A percentile compares a stretch with the other conserved stretches of the same genome.
Conservation (phyloP, 257 asterid genomes). For the Anisodus acutangulus region DNA sequence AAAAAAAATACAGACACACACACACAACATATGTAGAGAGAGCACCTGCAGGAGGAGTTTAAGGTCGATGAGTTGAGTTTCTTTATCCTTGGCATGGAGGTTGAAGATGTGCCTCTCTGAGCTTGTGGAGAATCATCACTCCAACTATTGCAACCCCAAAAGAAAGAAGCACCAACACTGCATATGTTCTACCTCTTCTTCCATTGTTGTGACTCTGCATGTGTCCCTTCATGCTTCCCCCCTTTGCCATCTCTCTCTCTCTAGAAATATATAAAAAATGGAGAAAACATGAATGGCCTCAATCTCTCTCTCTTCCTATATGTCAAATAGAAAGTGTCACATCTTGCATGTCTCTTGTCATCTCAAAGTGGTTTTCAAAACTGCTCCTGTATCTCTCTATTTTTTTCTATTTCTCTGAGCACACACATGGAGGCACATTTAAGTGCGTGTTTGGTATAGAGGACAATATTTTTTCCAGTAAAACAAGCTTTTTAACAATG, state of each 20-base stretch:
- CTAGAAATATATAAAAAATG: constrained; percentile 24
- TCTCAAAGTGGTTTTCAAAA: constrained; percentile 39
- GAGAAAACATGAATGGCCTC: not conserved
- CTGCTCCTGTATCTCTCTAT: constrained; percentile 22
- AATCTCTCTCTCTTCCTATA: constrained; percentile 33
- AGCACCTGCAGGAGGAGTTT: constrained; percentile 66
- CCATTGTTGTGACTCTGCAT: constrained; percentile 33
- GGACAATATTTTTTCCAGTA: not conserved
- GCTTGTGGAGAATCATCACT: constrained; percentile 54
- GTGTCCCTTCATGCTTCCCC: constrained; percentile 36
- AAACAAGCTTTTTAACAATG: not conserved
- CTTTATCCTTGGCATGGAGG: constrained; percentile 52
- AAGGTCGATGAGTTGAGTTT: constrained; percentile 53
- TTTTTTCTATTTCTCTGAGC: not conserved
- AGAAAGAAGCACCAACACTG: constrained; percentile 50
- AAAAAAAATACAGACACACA: not conserved
- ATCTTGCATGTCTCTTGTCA: constrained; percentile 30
- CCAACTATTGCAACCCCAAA: constrained; percentile 63
- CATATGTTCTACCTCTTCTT: constrained; percentile 48
- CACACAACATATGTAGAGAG: not conserved
- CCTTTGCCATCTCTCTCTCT: constrained; percentile 21
- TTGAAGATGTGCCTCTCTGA: constrained; percentile 51
- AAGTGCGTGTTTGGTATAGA: not conserved
- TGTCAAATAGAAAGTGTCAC: constrained; percentile 4
- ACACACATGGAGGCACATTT: not conserved